A percentile compares a stretch with the other conserved stretches of the same genome.
These are phyloP conservation scores for Fusarium redolens DNA, from an alignment of 2,329 filamentous ascomycete genomes.

Conservation along the genomic window DNA sequence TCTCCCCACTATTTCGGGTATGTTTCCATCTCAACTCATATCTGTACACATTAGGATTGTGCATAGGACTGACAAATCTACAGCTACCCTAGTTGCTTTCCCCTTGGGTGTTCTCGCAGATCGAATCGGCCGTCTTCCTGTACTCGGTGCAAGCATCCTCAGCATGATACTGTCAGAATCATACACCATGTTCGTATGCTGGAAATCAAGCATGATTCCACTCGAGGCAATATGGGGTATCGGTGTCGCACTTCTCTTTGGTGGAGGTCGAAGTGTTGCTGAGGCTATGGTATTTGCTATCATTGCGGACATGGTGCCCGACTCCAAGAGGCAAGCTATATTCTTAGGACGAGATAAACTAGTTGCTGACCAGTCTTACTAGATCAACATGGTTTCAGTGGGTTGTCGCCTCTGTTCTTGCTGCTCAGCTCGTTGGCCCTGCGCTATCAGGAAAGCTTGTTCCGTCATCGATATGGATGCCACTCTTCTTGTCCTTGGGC, in stretches of 20 bases:
- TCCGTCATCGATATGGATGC: conserved; percentile 31
- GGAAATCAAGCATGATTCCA: conserved; percentile 34
- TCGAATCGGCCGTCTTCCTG: conserved; percentile 39
- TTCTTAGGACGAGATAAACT: background rate
- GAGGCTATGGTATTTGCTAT: conserved; percentile 47
- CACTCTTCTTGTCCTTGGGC: conserved; percentile 36
- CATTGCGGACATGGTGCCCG: conserved; percentile 34
- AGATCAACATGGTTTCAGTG: conserved; percentile 45
- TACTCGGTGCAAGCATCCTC: conserved; percentile 41
- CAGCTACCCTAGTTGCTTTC: conserved; percentile 39
- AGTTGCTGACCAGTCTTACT: background rate
- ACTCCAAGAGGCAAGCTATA: conserved; percentile 27
- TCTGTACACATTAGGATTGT: background rate
- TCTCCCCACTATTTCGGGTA: conserved; percentile 39
- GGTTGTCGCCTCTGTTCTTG: conserved; percentile 37
- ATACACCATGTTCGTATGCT: conserved; percentile 36
- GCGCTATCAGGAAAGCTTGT: conserved; percentile 33
- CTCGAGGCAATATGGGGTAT: conserved; percentile 42
- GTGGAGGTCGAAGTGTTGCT: conserved; percentile 41
- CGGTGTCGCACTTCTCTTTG: conserved; percentile 38
- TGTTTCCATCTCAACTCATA: background rate
- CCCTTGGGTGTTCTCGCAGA: conserved; percentile 41
- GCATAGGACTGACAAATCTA: background rate
- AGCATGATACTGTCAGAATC: conserved; percentile 40
- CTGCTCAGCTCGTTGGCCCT: conserved; percentile 35